Evolutionary conservation across 345 rosid genomes (phyloP), one percentile per base, ranked within the genome.

Genomic region (Citrus medica): DNA sequence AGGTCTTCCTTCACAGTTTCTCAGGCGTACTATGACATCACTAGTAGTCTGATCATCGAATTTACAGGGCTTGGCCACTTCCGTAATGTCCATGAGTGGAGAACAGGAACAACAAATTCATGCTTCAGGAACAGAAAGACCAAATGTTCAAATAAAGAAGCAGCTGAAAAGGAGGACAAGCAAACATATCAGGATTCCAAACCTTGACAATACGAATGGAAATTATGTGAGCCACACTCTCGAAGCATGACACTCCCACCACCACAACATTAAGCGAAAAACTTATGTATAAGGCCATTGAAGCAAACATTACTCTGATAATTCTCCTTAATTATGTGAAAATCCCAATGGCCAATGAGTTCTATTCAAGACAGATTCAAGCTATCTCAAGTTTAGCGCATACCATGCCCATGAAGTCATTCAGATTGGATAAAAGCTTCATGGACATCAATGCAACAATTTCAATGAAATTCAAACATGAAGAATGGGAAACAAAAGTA

Each of bases 1-100:
- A 33, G 88, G 83, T 74, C 86, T 85, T 80, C 89, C 89, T 53
- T 79, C 86, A 59, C 66, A 9, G 58, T 86, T 83, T 82, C 67
- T 82, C 83, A 87, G 82, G 62, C 55, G 17, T n/a, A 85, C 6
- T 63, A 69, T 63, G 66, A 82, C 64, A 51, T 87, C 90, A 74
- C 85, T 82, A 7, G 89, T 82, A 71, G 77, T 66, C 70, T 17
- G 75, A 40, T 83, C 83, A 80, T 87, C 89, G 70, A 85, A 81
- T 74, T 77, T 78, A 79, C 70, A 83, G 71, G 76, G 79, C 65
- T 79, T 79, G 78, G 58, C 55, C 62, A 32, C 74, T 76, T 77
- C 82, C 67, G 55, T 38, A 69, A 69, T 22, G 78, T 88, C 89
- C 89, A 85, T 86, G 79, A 73, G 82, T 37, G 68, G 67, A 70